Evolutionary conservation across 2,329 filamentous ascomycete genomes (phyloP).

Genomic region (Juglanconis oblonga): DNA sequence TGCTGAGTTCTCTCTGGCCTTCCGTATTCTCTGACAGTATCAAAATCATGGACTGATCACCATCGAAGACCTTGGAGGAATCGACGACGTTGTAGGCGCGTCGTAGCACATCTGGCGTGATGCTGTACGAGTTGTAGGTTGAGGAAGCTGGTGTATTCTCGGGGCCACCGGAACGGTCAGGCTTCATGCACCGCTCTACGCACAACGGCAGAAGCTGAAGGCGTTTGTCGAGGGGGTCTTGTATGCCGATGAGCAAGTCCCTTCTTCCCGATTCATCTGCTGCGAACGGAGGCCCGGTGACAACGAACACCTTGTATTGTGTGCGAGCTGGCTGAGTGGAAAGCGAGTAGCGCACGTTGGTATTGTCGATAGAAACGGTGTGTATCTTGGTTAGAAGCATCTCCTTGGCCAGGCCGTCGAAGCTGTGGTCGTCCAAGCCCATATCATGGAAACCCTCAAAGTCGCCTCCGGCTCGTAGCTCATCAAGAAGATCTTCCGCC

Average conservation of each 20-base stretch:
- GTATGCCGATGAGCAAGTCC: constrained; percentile 64
- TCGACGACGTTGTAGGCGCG: constrained; percentile 68
- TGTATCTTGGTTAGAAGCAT: constrained; percentile 70
- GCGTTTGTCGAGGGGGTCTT: constrained; percentile 65
- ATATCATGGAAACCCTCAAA: constrained; percentile 70
- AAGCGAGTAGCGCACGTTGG: constrained; percentile 58
- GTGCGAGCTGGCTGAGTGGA: constrained; percentile 49
- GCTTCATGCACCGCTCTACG: constrained; percentile 42
- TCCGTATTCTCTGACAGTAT: constrained; percentile 64
- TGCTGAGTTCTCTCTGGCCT: constrained; percentile 63
- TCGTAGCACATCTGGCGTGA: constrained; percentile 49
- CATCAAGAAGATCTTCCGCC: constrained; percentile 63
- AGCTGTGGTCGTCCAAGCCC: constrained; percentile 69
- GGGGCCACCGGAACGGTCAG: constrained; percentile 27
- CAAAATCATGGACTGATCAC: constrained; percentile 64
- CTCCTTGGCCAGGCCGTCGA: constrained; percentile 69
- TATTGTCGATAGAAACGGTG: constrained; percentile 60
- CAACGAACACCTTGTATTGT: constrained; percentile 65
- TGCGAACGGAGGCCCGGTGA: constrained; percentile 56
- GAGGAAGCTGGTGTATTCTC: constrained; percentile 23
- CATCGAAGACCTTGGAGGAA: constrained; percentile 69
- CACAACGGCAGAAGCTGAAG: constrained; percentile 66
- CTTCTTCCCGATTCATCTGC: constrained; percentile 51
- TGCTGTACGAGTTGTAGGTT: constrained; percentile 35
- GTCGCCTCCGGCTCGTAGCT: constrained; percentile 58